Base-by-base conservation (phyloP, 345 rosid species). In the Boechera stricta region DNA sequence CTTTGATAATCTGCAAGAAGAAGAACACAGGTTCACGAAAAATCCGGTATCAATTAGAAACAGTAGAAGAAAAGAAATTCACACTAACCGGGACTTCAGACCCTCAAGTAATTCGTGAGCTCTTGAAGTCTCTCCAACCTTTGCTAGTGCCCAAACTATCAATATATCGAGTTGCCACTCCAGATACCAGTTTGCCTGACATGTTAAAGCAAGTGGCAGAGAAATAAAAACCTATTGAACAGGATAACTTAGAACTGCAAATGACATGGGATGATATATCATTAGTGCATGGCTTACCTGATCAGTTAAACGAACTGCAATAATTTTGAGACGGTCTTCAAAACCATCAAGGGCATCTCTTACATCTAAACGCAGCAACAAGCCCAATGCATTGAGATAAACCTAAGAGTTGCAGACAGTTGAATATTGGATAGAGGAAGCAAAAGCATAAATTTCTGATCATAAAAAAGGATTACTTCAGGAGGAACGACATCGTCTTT, bases 101-200 rank as follows among this genome's bases (percentile, higher is more conserved):
- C 95, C 93, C 42, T 82, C 69, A 0, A 90, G 87, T 31, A 94
- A 76, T 48, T 84, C 94, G 73, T 82, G 90, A 52, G 97, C 97
- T 80, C 76, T 84, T n/a, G 92, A 84, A 67, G 79, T 41, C 79
- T 92, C 82, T 61, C 91, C 90, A 44, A 82, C 79, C 65, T 80
- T 75, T 26, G 93, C 86, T 77, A 94, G 81, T 65, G 92, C 97
- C 98, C 98, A 89, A 66, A 86, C 57, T 69, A 83, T 89, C 84
- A 92, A 82, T 85, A 92, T 67, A 82, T 94, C 94, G 18, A 94
- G 83, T 79, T 87, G 94, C 97, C 92, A 94, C 61, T 85, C 93
- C 10, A 88, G 38, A 77, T 85, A 78, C 98, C 98, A 92, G 79
- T 73, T 77, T 58, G 66, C 83, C 99, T 94, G 76, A 77, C 42